Base-by-base conservation (phyloP, 257 asterid genomes). In the Linderniella brevidens region DNA sequence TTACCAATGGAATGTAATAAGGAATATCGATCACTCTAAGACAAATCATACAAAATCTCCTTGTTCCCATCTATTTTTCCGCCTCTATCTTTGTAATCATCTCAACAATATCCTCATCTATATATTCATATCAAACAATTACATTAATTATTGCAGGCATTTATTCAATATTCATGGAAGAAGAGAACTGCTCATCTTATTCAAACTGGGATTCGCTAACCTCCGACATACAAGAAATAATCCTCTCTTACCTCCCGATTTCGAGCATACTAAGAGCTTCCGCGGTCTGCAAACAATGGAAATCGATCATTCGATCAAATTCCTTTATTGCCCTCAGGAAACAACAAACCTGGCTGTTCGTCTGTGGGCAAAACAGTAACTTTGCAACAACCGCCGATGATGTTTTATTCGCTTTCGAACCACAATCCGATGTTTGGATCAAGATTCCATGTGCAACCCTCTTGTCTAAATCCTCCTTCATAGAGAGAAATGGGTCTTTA, bases 231-330 rank as follows among this genome's bases (percentile, higher is more conserved):
- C 56, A 49, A 14, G 68, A 53, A 17, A 14, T 52, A 19, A 63
- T 70, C 58, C 63, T 70, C 13, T 63, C 65, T 19, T 44, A 29
- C 18, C 74, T 70, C 20, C 68, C 77, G 0, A 53, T 63, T 41
- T 44, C 62, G 39, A 58, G 70, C 44, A 49, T 67, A 12, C 17
- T 70, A 17, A 41, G 46, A 11, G 70, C 77, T 11, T 19, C 77
- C 13, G 59, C 64, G 5, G 74, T 70, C 15, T 70, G 68, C 63
- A 70, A 70, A 48, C 46, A 8, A 10, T 70, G 77, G 77, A 48
- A 57, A 8, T 63, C 61, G 0, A 53, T 66, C 0, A 37, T 70
- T 8, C 50, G 42, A 0, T 63, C 63, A 13, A 9, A 41, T 29
- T 53, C 74, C 41, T 67, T 71, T 46, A 46, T 51, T 17, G 52